These are phyloP conservation scores for Blepharisma japonicum DNA, from an alignment of 73 alveolate genomes.

Conservation along the genomic window DNA sequence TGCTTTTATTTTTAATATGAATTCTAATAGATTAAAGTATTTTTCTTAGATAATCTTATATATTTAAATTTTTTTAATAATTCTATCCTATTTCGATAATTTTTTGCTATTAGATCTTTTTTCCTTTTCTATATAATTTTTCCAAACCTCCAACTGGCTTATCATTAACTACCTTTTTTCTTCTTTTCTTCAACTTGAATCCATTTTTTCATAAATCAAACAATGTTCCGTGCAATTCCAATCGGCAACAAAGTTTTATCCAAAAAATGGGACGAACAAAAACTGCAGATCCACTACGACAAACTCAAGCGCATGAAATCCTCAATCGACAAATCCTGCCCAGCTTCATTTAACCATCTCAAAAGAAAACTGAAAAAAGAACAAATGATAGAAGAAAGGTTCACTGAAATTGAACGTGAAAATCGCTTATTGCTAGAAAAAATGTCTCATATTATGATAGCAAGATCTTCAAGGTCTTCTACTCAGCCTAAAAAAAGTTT, in stretches of 20 bases:
- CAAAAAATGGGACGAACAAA: slow-evolving; percentile 51
- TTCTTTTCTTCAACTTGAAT: neutral
- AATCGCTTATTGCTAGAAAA: slow-evolving; percentile 56
- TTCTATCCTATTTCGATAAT: no score
- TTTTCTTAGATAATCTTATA: no score
- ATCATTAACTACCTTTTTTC: no score
- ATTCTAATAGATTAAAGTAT: no score
- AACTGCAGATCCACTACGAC: slow-evolving; percentile 45
- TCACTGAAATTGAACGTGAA: slow-evolving; percentile 66
- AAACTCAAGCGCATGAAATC: slow-evolving; percentile 47
- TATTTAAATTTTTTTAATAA: no score
- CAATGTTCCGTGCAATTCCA: slow-evolving; percentile 56
- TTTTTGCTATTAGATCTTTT: no score
- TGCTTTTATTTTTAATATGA: no score
- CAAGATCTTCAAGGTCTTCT: slow-evolving; percentile 10
- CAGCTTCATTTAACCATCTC: slow-evolving; percentile 39
- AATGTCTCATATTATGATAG: slow-evolving; percentile 49
- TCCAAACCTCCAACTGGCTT: no score
- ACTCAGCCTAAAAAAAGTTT: slow-evolving; percentile 35
- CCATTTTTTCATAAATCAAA: slow-evolving; percentile 17
- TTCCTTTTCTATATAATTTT: no score
- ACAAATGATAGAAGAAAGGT: slow-evolving; percentile 55
- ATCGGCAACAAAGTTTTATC: slow-evolving; percentile 48
- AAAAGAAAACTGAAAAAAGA: slow-evolving; percentile 53
- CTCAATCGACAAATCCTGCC: slow-evolving; percentile 39